Conservation (phyloP, 768 basidiomycete genomes). For the Suillus paluster region DNA sequence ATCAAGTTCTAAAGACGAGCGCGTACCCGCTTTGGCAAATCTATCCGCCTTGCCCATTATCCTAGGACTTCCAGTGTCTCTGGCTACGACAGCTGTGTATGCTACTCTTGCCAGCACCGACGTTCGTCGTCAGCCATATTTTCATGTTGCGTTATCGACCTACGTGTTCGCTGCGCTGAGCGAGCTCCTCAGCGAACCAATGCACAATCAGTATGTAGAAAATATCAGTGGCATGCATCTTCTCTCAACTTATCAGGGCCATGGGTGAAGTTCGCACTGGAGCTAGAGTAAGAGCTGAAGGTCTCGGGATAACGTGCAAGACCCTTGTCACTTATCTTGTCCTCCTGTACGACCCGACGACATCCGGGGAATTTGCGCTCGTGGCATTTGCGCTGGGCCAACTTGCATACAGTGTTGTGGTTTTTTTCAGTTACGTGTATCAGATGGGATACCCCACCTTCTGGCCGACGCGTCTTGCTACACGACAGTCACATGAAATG, state of each 20-base stretch:
- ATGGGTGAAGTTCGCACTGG: constrained; percentile 69
- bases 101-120: constrained; percentile 52
- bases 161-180: constrained; percentile 77
- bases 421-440: constrained; percentile 60
- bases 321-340: constrained; percentile 72
- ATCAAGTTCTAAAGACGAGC: constrained; percentile 4
- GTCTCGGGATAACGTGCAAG: constrained; percentile 75
- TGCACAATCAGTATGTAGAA: constrained; percentile 64
- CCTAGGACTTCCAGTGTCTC: constrained; percentile 69
- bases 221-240: constrained; percentile 2
- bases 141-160: constrained; percentile 61
- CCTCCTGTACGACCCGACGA: constrained; percentile 54
- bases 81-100: constrained; percentile 58
- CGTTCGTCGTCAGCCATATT: constrained; percentile 66
- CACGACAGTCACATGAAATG: constrained; percentile 16
- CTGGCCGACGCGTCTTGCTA: constrained; percentile 35
- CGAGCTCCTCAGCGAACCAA: constrained; percentile 85
- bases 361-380: constrained; percentile 56
- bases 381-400: constrained; percentile 90
- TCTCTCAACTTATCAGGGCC: constrained; percentile 50
- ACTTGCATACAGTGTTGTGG: constrained; percentile 63
- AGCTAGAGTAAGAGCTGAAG: constrained; percentile 85
- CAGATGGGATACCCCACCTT: constrained; percentile 42
- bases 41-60: constrained; percentile 67
- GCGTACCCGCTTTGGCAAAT: constrained; percentile 39